Percentiles rank a stretch among this genome's conserved stretches.
Evolutionary conservation across 2,329 filamentous ascomycete species (phyloP).

Genomic region (Stromatinia cepivora): DNA sequence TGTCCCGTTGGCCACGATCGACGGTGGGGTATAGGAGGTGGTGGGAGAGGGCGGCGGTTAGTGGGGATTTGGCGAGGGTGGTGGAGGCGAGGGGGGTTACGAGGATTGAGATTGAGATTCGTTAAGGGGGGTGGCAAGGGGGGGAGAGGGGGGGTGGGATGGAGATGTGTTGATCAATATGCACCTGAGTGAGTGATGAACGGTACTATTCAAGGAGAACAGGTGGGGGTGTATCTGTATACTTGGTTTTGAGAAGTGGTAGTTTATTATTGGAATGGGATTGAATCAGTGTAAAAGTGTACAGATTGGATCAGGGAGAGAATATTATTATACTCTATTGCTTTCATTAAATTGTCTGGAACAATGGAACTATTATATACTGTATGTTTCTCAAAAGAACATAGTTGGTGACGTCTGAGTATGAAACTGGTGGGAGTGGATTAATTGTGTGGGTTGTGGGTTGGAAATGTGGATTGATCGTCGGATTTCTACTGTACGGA

Average conservation of each 20-base stretch:
- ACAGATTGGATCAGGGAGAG: not conserved
- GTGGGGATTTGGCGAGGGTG: constrained; percentile 37
- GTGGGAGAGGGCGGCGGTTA: constrained; percentile 13
- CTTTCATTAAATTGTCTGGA: not conserved
- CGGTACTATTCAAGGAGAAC: not conserved
- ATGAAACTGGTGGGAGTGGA: not conserved
- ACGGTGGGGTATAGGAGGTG: not conserved
- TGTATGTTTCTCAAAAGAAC: too few species aligned
- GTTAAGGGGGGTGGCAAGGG: not conserved
- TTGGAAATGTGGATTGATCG: not conserved
- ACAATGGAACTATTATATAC: not conserved
- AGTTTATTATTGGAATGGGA: not conserved
- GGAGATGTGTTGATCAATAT: too few species aligned
- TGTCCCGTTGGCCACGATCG: constrained; percentile 15
- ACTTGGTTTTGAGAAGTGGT: not conserved
- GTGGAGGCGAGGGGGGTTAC: constrained; percentile 39
- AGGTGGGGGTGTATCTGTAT: not conserved
- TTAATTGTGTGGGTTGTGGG: not conserved
- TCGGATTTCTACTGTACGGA: not conserved
- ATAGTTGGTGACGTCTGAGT: too few species aligned
- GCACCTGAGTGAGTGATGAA: too few species aligned
- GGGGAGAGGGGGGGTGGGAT: too few species aligned
- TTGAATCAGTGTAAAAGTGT: not conserved
- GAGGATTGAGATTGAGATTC: constrained; percentile 23
- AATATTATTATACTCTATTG: not conserved